Evolutionary conservation across 78 protist genomes (phyloP).

Genomic region (Diacronema lutheri): DNA sequence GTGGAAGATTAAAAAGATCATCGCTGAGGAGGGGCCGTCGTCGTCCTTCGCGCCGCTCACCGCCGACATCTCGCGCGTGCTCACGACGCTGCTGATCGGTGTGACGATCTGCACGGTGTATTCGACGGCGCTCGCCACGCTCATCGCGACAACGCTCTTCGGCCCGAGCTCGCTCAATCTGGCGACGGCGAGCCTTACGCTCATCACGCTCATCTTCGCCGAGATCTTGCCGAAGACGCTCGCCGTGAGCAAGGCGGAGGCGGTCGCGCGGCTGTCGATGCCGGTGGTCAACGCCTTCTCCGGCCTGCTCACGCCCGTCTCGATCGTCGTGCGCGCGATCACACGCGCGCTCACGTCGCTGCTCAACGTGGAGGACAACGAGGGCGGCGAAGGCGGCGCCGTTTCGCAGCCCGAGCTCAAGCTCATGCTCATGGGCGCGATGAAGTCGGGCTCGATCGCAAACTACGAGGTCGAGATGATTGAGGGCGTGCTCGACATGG

Average conservation of each 20-base stretch:
- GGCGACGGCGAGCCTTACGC: not conserved
- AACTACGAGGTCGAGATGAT: not conserved
- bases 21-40: not conserved
- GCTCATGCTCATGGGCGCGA: not conserved
- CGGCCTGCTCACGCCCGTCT: not conserved
- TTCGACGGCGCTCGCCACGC: slow-evolving; percentile 8
- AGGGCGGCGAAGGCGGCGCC: not conserved
- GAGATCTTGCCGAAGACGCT: slow-evolving; percentile 41
- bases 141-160: not conserved
- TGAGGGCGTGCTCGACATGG: slow-evolving; percentile 14
- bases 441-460: not conserved
- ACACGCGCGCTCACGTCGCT: not conserved
- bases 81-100: slow-evolving; percentile 7
- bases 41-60: not conserved
- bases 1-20: slow-evolving; percentile 15
- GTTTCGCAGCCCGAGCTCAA: slow-evolving; percentile 9
- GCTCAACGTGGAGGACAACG: not conserved
- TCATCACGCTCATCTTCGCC: slow-evolving; percentile 11
- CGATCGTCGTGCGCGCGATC: not conserved
- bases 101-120: slow-evolving; percentile 10
- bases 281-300: not conserved
- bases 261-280: not conserved
- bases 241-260: slow-evolving; percentile 6
- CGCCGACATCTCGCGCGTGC: not conserved
- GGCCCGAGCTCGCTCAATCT: slow-evolving; percentile 2